Percentiles rank a stretch among this genome's conserved stretches.
These are phyloP conservation scores for Cercophora newfieldiana DNA, from an alignment of 495 filamentous ascomycete genomes.

Conservation along the genomic window DNA sequence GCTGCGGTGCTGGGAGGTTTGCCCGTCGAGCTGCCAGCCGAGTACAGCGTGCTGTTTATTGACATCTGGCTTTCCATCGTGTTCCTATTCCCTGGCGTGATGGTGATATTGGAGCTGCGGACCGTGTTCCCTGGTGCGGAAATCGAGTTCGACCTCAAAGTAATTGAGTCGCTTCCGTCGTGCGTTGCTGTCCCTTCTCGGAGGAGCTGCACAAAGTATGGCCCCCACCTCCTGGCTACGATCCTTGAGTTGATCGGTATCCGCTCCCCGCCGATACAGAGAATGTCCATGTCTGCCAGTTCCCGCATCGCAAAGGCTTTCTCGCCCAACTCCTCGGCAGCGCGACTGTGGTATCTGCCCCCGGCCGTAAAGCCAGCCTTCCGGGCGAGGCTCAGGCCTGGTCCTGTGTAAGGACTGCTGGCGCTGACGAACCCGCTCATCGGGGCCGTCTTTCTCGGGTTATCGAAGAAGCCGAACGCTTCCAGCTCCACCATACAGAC, in stretches of 20 bases:
- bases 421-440: constrained; percentile 79
- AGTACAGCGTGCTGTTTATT: constrained; percentile 56
- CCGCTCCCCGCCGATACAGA: constrained; percentile 84
- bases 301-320: constrained; percentile 75
- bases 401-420: constrained; percentile 62
- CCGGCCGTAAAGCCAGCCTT: constrained; percentile 65
- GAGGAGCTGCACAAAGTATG: constrained; percentile 89
- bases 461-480: constrained; percentile 95
- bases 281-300: constrained; percentile 94
- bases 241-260: constrained; percentile 92
- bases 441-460: constrained; percentile 73
- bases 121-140: constrained; percentile 45
- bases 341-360: constrained; percentile 63
- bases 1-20: constrained; percentile 40
- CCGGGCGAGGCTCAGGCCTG: constrained; percentile 56
- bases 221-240: constrained; percentile 85
- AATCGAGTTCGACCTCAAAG: constrained; percentile 41
- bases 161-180: constrained; percentile 52
- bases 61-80: constrained; percentile 57
- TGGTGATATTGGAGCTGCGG: constrained; percentile 82
- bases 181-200: constrained; percentile 67
- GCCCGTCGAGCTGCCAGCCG: constrained; percentile 43
- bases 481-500: constrained; percentile 95
- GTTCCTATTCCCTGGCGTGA: constrained; percentile 68
- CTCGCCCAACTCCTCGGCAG: constrained; percentile 83